These are phyloP conservation scores for Tremella mesenterica DNA, from an alignment of 768 basidiomycete species.

Conservation along the genomic window DNA sequence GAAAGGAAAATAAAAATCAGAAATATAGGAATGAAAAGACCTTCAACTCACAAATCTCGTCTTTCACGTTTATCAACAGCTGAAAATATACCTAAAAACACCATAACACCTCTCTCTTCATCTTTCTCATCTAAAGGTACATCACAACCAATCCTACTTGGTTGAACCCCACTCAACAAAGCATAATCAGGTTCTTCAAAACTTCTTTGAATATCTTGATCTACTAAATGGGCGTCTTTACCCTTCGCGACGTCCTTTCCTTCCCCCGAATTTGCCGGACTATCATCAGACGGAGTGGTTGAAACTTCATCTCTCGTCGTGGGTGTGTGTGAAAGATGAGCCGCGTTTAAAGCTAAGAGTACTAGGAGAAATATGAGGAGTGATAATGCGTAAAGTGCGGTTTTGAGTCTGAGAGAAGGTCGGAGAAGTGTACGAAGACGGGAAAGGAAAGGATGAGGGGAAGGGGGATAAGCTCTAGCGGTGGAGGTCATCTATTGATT, in stretches of 20 bases:
- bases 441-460: background rate
- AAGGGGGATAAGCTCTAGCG: too few relatives aligned
- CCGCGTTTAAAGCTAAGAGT: conserved; percentile 31
- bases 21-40: background rate
- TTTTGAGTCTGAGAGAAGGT: conserved; percentile 32
- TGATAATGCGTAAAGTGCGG: conserved; percentile 22
- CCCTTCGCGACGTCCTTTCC: conserved; percentile 28
- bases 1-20: too few relatives aligned
- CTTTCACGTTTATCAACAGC: conserved; percentile 37
- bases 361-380: conserved; percentile 27
- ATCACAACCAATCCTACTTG: conserved; percentile 43
- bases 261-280: conserved; percentile 32
- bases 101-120: conserved; percentile 30
- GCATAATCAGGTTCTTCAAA: conserved; percentile 46
- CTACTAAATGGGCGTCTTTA: conserved; percentile 32
- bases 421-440: conserved; percentile 14
- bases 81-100: conserved; percentile 44
- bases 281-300: conserved; percentile 22
- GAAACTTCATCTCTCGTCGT: conserved; percentile 4
- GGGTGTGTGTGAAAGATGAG: conserved; percentile 4
- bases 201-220: conserved; percentile 37
- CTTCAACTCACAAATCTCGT: conserved; percentile 41
- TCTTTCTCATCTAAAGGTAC: conserved; percentile 26
- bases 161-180: conserved; percentile 40
- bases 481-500: too few relatives aligned